phyloP scores from a whole-genome alignment of 2,329 filamentous ascomycete species.

The Uncinocarpus reesii region DNA sequence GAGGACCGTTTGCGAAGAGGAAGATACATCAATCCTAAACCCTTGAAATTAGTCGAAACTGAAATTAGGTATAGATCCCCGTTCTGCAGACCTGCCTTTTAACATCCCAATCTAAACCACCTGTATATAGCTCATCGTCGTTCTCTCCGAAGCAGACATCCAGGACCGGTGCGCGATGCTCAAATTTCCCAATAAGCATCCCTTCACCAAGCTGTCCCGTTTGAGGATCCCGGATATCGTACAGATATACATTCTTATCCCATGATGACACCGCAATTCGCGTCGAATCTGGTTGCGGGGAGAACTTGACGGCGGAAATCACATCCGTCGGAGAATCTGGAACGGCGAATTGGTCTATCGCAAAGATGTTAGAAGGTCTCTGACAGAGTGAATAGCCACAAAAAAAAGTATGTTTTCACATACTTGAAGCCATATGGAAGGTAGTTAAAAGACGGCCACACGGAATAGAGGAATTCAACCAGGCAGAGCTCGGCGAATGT shows the following conservation, averaged over 20 bases:
- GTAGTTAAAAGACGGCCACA: background rate
- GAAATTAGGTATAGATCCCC: no score
- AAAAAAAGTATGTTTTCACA: no score
- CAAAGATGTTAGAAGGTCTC: background rate
- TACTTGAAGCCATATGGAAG: slow-evolving; percentile 17
- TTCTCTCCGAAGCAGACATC: slow-evolving; percentile 82
- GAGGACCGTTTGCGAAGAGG: slow-evolving; percentile 61
- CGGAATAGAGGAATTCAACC: background rate
- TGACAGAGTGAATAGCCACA: no score
- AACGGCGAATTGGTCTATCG: slow-evolving; percentile 64
- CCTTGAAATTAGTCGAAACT: background rate
- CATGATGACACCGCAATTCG: slow-evolving; percentile 86
- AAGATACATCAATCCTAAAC: slow-evolving; percentile 57
- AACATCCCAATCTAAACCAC: slow-evolving; percentile 78
- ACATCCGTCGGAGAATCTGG: slow-evolving; percentile 73
- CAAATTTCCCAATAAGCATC: slow-evolving; percentile 60
- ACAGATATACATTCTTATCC: slow-evolving; percentile 86
- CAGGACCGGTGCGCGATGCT: slow-evolving; percentile 74
- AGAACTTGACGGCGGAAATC: slow-evolving; percentile 78
- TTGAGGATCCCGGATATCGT: slow-evolving; percentile 53
- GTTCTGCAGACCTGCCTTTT: slow-evolving; percentile 48
- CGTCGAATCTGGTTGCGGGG: slow-evolving; percentile 60
- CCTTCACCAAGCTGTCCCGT: slow-evolving; percentile 48
- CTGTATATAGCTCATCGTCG: slow-evolving; percentile 75
- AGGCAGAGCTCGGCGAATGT: background rate